Percentiles rank a stretch among this genome's conserved stretches.
Evolutionary conservation across 192 early-diverging fungal species (phyloP).

Genomic region (Ambispora gerdemannii): DNA sequence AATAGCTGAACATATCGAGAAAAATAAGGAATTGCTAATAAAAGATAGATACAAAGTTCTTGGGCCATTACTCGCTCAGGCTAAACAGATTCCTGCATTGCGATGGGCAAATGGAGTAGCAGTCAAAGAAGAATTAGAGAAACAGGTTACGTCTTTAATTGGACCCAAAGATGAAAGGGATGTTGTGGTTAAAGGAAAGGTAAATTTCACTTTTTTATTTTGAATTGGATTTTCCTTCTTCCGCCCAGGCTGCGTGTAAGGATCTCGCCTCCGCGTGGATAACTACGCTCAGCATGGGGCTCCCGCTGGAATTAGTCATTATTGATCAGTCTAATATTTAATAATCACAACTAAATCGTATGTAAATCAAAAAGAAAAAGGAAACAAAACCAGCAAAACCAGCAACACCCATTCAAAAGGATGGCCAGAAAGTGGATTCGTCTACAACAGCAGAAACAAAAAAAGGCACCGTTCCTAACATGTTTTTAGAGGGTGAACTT

Average conservation of each 20-base stretch:
- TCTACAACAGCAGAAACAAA: background rate
- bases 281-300: no score
- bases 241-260: no score
- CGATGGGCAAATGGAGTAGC: slow-evolving; percentile 87
- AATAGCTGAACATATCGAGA: slow-evolving; percentile 62
- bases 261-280: no score
- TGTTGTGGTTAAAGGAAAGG: slow-evolving; percentile 49
- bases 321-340: no score
- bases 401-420: slow-evolving; percentile 58
- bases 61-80: slow-evolving; percentile 69
- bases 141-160: slow-evolving; percentile 75
- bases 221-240: no score
- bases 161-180: slow-evolving; percentile 99
- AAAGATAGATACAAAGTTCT: slow-evolving; percentile 83
- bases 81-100: slow-evolving; percentile 66
- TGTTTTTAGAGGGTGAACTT: slow-evolving; percentile 93
- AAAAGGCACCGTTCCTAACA: slow-evolving; percentile 51
- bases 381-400: slow-evolving; percentile 20
- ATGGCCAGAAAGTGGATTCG: no score
- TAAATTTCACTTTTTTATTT: no score
- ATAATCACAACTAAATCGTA: no score
- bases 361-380: slow-evolving; percentile 39
- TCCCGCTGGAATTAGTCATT: no score
- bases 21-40: slow-evolving; percentile 66
- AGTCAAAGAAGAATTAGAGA: slow-evolving; percentile 88